A percentile compares a stretch with the other conserved stretches of the same genome.
These are phyloP conservation scores for Cyberlindnera veronae DNA, from an alignment of 805 yeast genomes.

Conservation along the genomic window DNA sequence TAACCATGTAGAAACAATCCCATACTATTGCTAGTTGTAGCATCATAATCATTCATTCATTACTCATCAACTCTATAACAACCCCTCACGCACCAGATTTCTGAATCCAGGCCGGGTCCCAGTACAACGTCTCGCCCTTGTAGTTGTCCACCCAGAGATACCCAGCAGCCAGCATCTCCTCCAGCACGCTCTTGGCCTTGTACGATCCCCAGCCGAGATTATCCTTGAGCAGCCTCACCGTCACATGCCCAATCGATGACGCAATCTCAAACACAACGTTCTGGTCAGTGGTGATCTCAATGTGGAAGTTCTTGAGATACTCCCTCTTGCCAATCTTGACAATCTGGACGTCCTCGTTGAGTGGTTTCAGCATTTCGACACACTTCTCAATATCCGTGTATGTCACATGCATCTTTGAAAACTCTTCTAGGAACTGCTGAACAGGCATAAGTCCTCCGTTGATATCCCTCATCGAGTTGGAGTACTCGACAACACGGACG, in stretches of 20 bases:
- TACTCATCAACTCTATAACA: too few species aligned
- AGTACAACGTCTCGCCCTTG: constrained; percentile 45
- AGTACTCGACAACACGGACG: constrained; percentile 71
- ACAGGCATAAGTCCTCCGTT: constrained; percentile 82
- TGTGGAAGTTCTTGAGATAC: constrained; percentile 54
- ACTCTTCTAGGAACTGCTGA: constrained; percentile 42
- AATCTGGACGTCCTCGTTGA: constrained; percentile 73
- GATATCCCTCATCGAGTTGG: constrained; percentile 61
- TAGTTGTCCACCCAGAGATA: constrained; percentile 77
- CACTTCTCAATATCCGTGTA: constrained; percentile 56
- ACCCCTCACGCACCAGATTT: too few species aligned
- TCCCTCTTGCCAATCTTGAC: constrained; percentile 51
- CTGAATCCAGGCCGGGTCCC: constrained; percentile 74
- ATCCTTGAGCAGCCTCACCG: constrained; percentile 58
- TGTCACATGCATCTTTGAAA: constrained; percentile 30
- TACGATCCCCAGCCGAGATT: constrained; percentile 72
- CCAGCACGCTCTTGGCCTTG: constrained; percentile 59
- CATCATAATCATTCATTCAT: background rate
- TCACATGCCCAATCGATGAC: constrained; percentile 71
- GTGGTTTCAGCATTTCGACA: constrained; percentile 44
- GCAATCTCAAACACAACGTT: constrained; percentile 70
- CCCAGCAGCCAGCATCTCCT: constrained; percentile 80
- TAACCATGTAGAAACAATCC: too few species aligned
- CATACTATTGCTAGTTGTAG: background rate
- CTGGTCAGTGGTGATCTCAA: constrained; percentile 66